Base-by-base conservation (phyloP, 495 filamentous ascomycete species). In the Penicillium cinerascens region DNA sequence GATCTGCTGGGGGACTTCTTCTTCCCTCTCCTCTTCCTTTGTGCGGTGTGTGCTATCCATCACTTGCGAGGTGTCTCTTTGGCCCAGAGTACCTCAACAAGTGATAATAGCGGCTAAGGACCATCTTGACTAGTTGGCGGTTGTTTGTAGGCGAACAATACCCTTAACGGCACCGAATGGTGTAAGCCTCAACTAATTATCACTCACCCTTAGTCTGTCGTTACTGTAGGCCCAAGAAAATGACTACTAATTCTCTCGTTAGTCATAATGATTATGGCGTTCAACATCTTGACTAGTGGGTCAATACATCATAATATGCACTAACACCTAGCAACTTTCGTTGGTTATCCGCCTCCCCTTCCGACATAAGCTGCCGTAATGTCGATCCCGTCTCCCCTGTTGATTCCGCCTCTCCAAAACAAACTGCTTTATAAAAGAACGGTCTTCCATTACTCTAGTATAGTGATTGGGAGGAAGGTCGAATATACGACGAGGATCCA, bases 211-310 rank as follows among this genome's bases (percentile, higher is more conserved):
- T 35, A 43, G 39, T 50, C 47, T 21, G 13, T 43, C 26, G 26
- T 42, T 43, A 36, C 17, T 10, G 47, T 42, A 43, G 23, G 47
- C 17, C 36, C 26, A 45, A 13, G 41, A 39, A 44, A 40, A 45
- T 45, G 42, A 44, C 11, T 13, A 11, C 49, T 3, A 45, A 20
- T 45, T 40, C 27, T 29, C 18, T 52, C 26, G 11, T 79, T 35
- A 61, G 40, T 42, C 35, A 52, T 45, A 33, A 45, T 52, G 21
- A 44, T 51, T 38, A 45, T 33, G 42, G 20, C 49, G 49, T 45
- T 52, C 49, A 45, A 45, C 35, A 45, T 4, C 17, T 47, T 47
- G 29, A 23, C 16, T 27, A 5, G 8, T 47, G 29, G 44, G 27
- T 4, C 21, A 17, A 37, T 47, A 37, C 44, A 47, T 47, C 29